Conservation (phyloP, 2,329 filamentous ascomycete genomes). For the Penicillium frequentans region DNA sequence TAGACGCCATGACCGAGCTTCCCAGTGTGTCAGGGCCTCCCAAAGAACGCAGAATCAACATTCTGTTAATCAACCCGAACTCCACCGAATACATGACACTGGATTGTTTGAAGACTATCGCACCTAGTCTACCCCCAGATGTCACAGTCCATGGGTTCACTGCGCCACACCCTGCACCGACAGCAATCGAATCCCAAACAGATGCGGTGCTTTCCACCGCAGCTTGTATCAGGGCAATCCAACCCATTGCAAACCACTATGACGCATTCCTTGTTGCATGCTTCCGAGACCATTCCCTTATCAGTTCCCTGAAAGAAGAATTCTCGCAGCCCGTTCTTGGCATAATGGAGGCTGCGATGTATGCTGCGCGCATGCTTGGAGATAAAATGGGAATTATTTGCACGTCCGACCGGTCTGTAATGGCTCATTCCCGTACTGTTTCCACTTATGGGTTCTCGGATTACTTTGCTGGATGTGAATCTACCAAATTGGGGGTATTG, state of each 20-base stretch:
- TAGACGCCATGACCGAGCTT: neutral
- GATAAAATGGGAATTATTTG: neutral
- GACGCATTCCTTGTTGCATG: neutral
- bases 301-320: neutral
- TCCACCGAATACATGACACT: neutral
- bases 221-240: neutral
- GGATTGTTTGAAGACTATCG: neutral
- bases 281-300: neutral
- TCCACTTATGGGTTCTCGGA: neutral
- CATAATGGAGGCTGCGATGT: conserved; percentile 2
- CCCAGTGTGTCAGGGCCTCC: neutral
- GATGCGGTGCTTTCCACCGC: neutral
- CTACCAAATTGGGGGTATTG: neutral
- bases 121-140: neutral
- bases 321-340: neutral
- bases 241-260: neutral
- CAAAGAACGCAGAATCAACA: neutral
- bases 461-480: neutral
- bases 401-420: neutral
- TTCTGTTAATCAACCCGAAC: conserved; percentile 1
- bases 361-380: neutral
- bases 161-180: neutral
- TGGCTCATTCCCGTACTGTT: neutral
- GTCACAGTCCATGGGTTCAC: conserved; percentile 1
- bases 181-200: conserved; percentile 1